Evolutionary conservation across 2,329 filamentous ascomycete genomes (phyloP).

Genomic region (Aspergillaceae sp.): DNA sequence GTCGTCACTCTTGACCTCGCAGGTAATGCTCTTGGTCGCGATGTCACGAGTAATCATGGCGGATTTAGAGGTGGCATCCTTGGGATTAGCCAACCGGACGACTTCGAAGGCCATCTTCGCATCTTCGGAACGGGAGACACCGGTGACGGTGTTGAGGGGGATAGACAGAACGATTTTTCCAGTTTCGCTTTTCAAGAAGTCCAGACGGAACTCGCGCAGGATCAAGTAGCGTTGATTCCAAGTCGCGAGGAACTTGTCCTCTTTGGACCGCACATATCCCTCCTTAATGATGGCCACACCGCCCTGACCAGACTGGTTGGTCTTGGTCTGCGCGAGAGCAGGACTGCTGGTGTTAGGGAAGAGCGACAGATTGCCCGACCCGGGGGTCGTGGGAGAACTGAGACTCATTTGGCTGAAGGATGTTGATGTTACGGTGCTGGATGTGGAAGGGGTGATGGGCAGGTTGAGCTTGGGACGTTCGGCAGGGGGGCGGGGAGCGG

Average conservation of each 20-base stretch:
- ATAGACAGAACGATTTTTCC: constrained; percentile 83
- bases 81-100: constrained; percentile 55
- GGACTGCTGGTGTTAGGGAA: constrained; percentile 65
- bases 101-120: constrained; percentile 92
- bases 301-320: constrained; percentile 54
- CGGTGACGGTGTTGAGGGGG: constrained; percentile 75
- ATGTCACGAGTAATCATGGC: constrained; percentile 73
- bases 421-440: constrained; percentile 37
- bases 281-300: constrained; percentile 67
- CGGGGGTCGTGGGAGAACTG: constrained; percentile 53
- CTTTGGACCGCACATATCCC: constrained; percentile 55
- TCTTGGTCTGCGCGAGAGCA: constrained; percentile 54
- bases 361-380: constrained; percentile 45
- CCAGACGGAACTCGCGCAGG: constrained; percentile 81
- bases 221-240: constrained; percentile 91
- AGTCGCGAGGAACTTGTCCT: constrained; percentile 68
- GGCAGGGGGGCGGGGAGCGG: constrained; percentile 79
- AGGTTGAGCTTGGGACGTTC: constrained; percentile 75
- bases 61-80: constrained; percentile 55
- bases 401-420: constrained; percentile 61
- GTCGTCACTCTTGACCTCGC: constrained; percentile 89
- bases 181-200: constrained; percentile 87
- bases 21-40: constrained; percentile 72
- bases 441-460: constrained; percentile 60
- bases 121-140: constrained; percentile 83